Evolutionary conservation across 441 rosid genomes (phyloP).

Genomic region (Adansonia rubrostipa): DNA sequence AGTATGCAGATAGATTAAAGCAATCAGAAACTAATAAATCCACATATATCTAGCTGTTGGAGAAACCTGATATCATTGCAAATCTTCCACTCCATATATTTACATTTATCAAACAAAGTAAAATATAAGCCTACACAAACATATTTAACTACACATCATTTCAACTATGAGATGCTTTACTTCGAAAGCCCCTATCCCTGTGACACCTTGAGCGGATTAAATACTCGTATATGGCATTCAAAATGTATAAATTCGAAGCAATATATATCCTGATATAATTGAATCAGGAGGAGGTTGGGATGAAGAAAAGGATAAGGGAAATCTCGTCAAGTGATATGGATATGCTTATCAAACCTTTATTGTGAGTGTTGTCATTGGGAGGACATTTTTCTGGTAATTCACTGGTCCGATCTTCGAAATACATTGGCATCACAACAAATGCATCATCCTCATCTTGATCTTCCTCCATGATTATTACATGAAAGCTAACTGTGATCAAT

Average conservation of each 20-base stretch:
- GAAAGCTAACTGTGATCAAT: background rate
- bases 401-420: background rate
- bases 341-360: background rate
- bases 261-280: background rate
- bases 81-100: no score
- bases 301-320: background rate
- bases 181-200: background rate
- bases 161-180: background rate
- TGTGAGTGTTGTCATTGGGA: background rate
- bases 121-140: background rate
- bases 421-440: background rate
- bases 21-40: no score
- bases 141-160: background rate
- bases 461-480: background rate
- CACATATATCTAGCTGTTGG: no score
- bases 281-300: background rate
- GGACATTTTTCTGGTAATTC: background rate
- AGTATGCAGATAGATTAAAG: no score
- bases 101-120: no score
- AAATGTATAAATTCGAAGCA: background rate
- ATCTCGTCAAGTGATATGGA: no score
- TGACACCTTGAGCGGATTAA: background rate
- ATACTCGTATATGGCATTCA: background rate
- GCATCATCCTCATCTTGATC: background rate
- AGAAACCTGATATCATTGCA: no score